Conservation (phyloP, 352 stramenopile species). For the Phytophthora idaei region DNA sequence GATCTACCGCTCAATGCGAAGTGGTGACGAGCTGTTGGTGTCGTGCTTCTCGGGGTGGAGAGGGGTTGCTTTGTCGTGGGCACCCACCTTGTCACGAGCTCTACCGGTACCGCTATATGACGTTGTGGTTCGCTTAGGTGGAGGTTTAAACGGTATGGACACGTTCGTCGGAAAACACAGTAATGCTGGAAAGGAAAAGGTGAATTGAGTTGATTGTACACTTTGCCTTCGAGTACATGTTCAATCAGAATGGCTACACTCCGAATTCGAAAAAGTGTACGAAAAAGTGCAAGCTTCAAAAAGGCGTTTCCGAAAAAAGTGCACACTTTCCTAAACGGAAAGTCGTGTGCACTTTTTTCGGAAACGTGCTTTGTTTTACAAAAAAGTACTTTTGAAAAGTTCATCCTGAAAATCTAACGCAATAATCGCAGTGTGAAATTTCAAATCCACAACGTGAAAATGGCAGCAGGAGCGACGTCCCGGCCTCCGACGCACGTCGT, state of each 20-base stretch:
- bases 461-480: constrained; percentile 23
- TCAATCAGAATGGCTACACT: too few relatives aligned
- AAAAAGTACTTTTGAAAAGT: too few relatives aligned
- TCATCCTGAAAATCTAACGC: background rate
- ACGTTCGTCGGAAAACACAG: constrained; percentile 73
- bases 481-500: constrained; percentile 77
- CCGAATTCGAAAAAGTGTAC: too few relatives aligned
- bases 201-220: background rate
- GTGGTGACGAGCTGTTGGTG: constrained; percentile 62
- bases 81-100: constrained; percentile 48
- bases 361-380: too few relatives aligned
- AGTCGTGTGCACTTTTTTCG: too few relatives aligned
- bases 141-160: constrained; percentile 77
- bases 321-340: too few relatives aligned
- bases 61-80: constrained; percentile 56
- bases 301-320: too few relatives aligned
- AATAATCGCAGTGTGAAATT: background rate
- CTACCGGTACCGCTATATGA: constrained; percentile 66
- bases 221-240: too few relatives aligned
- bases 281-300: too few relatives aligned
- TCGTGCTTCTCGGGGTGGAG: constrained; percentile 71
- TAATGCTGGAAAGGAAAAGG: constrained; percentile 30
- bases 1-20: constrained; percentile 64
- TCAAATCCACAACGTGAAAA: background rate
- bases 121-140: constrained; percentile 54